Conservation (phyloP, 192 early-diverging fungal species). For the Entrophospora sp. region DNA sequence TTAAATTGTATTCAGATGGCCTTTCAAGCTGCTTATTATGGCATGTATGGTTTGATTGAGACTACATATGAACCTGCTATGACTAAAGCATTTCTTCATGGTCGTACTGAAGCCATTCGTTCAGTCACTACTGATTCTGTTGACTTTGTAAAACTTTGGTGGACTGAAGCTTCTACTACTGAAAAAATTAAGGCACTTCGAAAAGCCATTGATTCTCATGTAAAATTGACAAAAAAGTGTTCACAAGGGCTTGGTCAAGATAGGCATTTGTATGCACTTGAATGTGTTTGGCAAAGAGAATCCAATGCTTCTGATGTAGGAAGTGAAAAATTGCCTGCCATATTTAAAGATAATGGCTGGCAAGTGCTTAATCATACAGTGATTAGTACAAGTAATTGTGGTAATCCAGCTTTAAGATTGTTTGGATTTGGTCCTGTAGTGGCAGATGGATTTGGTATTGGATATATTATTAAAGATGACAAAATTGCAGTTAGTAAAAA, state of each 20-base stretch:
- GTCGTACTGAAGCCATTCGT: slow-evolving; percentile 77
- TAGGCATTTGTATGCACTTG: slow-evolving; percentile 79
- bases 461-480: slow-evolving; percentile 60
- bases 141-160: slow-evolving; percentile 58
- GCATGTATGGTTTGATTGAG: slow-evolving; percentile 56
- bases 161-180: slow-evolving; percentile 34
- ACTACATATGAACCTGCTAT: slow-evolving; percentile 76
- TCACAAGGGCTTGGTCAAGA: slow-evolving; percentile 74
- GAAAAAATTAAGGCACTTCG: slow-evolving; percentile 44
- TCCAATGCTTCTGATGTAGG: too few species aligned
- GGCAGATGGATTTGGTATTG: slow-evolving; percentile 75
- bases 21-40: slow-evolving; percentile 74
- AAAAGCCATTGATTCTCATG: slow-evolving; percentile 55
- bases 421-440: slow-evolving; percentile 78
- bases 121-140: slow-evolving; percentile 54
- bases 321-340: slow-evolving; percentile 27
- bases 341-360: slow-evolving; percentile 45
- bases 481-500: slow-evolving; percentile 35
- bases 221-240: slow-evolving; percentile 57
- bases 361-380: slow-evolving; percentile 44
- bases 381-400: slow-evolving; percentile 60
- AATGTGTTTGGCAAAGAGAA: slow-evolving; percentile 48
- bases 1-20: slow-evolving; percentile 67
- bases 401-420: slow-evolving; percentile 58
- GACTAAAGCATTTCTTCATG: slow-evolving; percentile 62